phyloP scores from a whole-genome alignment of 371 early-diverging fungal genomes.

The Syncephalastrum monosporum region DNA sequence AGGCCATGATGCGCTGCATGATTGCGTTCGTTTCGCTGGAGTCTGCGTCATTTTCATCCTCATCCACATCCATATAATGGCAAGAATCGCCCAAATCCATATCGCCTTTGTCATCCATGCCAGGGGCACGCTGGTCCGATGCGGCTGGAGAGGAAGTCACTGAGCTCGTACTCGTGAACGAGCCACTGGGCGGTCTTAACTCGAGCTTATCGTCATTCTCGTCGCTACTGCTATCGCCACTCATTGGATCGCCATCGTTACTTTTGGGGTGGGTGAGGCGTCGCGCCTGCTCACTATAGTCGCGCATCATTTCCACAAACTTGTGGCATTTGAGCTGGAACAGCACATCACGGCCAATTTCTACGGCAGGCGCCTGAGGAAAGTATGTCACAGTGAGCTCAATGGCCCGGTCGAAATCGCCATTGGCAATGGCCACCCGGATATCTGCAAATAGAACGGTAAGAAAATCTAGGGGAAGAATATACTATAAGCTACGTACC shows the following conservation, averaged over 20 bases:
- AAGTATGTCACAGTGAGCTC: constrained; percentile 57
- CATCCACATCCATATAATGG: constrained; percentile 17
- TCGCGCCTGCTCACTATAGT: constrained; percentile 47
- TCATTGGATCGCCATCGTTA: not conserved
- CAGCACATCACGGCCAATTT: constrained; percentile 50
- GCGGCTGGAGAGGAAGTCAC: no score
- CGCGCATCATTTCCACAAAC: constrained; percentile 82
- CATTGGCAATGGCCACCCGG: constrained; percentile 59
- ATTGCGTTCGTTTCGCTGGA: constrained; percentile 8
- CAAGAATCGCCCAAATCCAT: no score
- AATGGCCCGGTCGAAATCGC: constrained; percentile 76
- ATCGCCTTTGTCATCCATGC: no score
- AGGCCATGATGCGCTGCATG: constrained; percentile 52
- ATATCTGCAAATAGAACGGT: constrained; percentile 52
- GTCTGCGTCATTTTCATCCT: constrained; percentile 29
- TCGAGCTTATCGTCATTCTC: constrained; percentile 2
- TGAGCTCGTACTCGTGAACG: no score
- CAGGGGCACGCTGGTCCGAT: no score
- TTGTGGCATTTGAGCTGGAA: constrained; percentile 82
- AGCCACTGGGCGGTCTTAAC: not conserved
- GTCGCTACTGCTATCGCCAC: constrained; percentile 1
- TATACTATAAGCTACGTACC: constrained; percentile 12
- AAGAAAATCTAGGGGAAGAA: not conserved
- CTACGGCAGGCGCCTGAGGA: constrained; percentile 56
- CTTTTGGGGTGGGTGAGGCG: constrained; percentile 15